These are phyloP conservation scores for Euphorbia lathyris DNA, from an alignment of 345 rosid species.

Conservation along the genomic window DNA sequence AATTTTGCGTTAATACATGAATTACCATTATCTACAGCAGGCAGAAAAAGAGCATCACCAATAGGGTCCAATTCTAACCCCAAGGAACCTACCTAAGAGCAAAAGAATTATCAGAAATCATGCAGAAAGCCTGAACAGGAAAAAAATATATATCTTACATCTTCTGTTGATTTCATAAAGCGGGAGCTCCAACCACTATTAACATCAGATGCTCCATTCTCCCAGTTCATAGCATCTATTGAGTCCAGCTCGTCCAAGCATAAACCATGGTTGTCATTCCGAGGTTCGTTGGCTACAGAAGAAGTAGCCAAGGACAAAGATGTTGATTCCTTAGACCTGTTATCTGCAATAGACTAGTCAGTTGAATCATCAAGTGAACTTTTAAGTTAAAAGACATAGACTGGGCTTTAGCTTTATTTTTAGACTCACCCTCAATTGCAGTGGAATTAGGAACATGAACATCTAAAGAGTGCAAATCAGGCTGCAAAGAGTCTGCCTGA, in stretches of 20 bases:
- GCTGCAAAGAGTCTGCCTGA: background rate
- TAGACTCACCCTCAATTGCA: background rate
- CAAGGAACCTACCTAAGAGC: slow-evolving; percentile 8
- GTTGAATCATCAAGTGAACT: background rate
- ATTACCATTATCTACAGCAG: slow-evolving; percentile 8
- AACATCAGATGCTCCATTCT: background rate
- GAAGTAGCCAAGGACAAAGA: background rate
- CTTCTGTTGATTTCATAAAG: background rate
- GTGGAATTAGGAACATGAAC: background rate
- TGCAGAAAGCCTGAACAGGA: background rate
- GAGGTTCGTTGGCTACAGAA: background rate
- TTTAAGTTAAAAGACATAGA: background rate
- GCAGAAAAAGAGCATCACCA: background rate
- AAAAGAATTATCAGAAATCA: background rate
- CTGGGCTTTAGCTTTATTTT: background rate
- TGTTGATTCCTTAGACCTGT: background rate
- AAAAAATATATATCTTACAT: background rate
- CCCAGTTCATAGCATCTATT: background rate
- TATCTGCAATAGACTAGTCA: background rate
- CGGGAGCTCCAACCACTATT: background rate
- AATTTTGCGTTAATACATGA: background rate
- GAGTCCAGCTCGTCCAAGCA: background rate
- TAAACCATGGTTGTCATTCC: background rate
- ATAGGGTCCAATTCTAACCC: slow-evolving; percentile 11
- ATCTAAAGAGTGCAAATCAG: background rate